These are phyloP conservation scores for Boletus sp. DNA, from an alignment of 768 basidiomycete genomes.

Conservation along the genomic window DNA sequence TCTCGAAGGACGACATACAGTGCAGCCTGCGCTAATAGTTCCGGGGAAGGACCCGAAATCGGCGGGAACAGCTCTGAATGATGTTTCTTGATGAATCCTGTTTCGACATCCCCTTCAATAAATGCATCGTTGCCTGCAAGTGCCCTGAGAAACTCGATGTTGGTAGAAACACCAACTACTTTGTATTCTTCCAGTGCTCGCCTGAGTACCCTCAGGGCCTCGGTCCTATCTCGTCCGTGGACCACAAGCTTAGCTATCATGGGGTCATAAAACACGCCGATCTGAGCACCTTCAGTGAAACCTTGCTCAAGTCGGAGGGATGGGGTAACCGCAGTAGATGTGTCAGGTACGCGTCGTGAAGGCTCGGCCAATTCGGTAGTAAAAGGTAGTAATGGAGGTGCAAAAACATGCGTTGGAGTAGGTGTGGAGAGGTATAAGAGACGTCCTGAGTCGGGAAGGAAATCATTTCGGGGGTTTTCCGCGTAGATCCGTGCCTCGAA, in stretches of 20 bases:
- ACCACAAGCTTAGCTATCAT: slow-evolving; percentile 93
- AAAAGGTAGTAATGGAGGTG: slow-evolving; percentile 40
- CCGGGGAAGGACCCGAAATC: slow-evolving; percentile 51
- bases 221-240: slow-evolving; percentile 77
- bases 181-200: slow-evolving; percentile 84
- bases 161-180: slow-evolving; percentile 89
- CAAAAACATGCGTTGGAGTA: slow-evolving; percentile 64
- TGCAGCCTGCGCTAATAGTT: slow-evolving; percentile 74
- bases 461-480: slow-evolving; percentile 89
- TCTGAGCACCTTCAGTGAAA: slow-evolving; percentile 73
- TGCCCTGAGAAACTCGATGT: slow-evolving; percentile 80
- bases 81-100: slow-evolving; percentile 93
- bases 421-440: slow-evolving; percentile 83
- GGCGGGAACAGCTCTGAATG: slow-evolving; percentile 77
- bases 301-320: slow-evolving; percentile 88
- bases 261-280: slow-evolving; percentile 87
- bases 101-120: slow-evolving; percentile 77
- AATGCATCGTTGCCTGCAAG: slow-evolving; percentile 80
- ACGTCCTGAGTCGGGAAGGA: slow-evolving; percentile 86
- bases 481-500: slow-evolving; percentile 96
- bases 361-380: slow-evolving; percentile 21
- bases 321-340: slow-evolving; percentile 39
- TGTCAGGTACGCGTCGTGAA: slow-evolving; percentile 21
- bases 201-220: slow-evolving; percentile 77
- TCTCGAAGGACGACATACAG: slow-evolving; percentile 72